Conservation (phyloP, 108 stramenopile genomes). For the Cyclotella baltica region DNA sequence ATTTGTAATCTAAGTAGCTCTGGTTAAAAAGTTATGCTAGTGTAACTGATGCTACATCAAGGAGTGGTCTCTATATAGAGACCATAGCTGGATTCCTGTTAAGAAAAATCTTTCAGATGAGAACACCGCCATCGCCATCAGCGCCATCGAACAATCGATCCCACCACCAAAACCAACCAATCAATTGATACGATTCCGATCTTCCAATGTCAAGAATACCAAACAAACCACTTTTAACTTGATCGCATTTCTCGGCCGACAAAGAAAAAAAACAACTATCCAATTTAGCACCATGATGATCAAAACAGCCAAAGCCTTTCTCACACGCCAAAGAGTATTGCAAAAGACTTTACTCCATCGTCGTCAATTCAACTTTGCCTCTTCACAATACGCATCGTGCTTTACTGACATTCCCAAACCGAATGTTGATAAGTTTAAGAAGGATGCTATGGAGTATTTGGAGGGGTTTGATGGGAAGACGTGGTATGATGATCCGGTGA, state of each 20-base stretch:
- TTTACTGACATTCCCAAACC: constrained; percentile 72
- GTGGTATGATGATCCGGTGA: constrained; percentile 83
- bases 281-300: constrained; percentile 1
- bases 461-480: constrained; percentile 61
- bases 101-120: too few species aligned
- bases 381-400: constrained; percentile 68
- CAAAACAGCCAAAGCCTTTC: constrained; percentile 4
- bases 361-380: constrained; percentile 79
- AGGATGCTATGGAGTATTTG: constrained; percentile 66
- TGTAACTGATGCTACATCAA: too few species aligned
- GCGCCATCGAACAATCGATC: too few species aligned
- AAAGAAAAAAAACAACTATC: too few species aligned
- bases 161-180: too few species aligned
- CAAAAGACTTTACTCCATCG: background rate
- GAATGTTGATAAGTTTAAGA: constrained; percentile 55
- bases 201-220: too few species aligned
- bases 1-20: too few species aligned
- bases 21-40: too few species aligned
- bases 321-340: background rate
- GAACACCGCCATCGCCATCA: constrained; percentile 9
- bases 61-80: too few species aligned
- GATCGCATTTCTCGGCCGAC: background rate
- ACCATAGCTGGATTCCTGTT: too few species aligned
- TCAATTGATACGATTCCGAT: too few species aligned
- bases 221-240: background rate